Conservation (phyloP, 352 stramenopile genomes). For the Globisporangium megalacanthum region DNA sequence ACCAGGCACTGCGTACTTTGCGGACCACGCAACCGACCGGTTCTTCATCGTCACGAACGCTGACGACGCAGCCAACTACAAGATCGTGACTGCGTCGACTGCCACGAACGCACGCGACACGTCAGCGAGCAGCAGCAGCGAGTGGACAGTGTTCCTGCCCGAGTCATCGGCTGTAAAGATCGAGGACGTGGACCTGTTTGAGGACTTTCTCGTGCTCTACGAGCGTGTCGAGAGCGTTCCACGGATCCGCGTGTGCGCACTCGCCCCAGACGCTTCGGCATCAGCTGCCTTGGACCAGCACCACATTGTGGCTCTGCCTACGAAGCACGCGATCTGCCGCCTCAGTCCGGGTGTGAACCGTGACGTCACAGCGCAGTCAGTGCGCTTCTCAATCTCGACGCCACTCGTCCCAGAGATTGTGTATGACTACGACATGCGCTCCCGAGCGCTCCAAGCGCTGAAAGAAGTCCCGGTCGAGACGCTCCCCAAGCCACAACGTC, state of each 20-base stretch:
- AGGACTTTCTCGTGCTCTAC: constrained; percentile 78
- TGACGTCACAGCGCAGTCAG: constrained; percentile 42
- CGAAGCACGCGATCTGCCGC: constrained; percentile 46
- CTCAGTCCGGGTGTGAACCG: constrained; percentile 81
- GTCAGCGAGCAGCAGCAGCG: constrained; percentile 12
- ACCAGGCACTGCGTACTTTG: constrained; percentile 75
- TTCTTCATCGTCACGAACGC: constrained; percentile 86
- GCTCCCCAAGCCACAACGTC: not conserved
- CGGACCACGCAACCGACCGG: constrained; percentile 55
- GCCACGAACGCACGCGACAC: not conserved
- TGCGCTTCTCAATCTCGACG: constrained; percentile 73
- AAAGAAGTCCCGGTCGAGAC: constrained; percentile 45
- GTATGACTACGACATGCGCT: constrained; percentile 72
- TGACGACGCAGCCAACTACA: constrained; percentile 68
- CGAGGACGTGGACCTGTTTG: constrained; percentile 84
- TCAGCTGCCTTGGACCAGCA: not conserved
- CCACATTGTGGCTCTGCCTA: constrained; percentile 54
- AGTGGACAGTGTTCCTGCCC: constrained; percentile 47
- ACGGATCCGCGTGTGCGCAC: constrained; percentile 54
- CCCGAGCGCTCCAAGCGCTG: constrained; percentile 32
- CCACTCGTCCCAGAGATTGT: constrained; percentile 71
- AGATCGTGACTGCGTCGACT: constrained; percentile 30
- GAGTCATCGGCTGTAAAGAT: constrained; percentile 72
- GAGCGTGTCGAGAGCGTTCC: constrained; percentile 67
- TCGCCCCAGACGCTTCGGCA: no score